Conservation (phyloP, 441 rosid genomes). For the Adansonia rubrostipa region DNA sequence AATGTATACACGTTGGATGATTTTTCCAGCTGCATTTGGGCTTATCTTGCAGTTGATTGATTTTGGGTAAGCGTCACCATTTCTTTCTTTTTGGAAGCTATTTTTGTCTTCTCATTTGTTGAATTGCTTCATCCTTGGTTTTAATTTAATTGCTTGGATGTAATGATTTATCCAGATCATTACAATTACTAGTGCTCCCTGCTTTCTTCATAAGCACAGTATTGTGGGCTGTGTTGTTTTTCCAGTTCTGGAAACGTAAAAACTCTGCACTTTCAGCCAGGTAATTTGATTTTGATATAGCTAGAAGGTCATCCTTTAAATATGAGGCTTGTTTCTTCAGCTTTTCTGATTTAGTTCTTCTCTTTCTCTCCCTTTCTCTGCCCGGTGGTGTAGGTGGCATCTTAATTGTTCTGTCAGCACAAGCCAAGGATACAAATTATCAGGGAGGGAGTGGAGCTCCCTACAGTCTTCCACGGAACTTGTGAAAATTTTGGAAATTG, state of each 20-base stretch:
- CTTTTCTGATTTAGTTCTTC: constrained; percentile 18
- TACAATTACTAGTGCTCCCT: constrained; percentile 79
- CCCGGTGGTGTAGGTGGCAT: constrained; percentile 63
- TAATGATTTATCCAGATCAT: constrained; percentile 49
- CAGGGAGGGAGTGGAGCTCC: constrained; percentile 64
- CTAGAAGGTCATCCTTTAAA: background rate
- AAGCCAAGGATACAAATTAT: constrained; percentile 58
- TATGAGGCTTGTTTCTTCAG: constrained; percentile 8
- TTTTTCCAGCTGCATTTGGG: constrained; percentile 79
- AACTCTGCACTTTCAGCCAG: constrained; percentile 77
- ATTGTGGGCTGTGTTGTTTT: constrained; percentile 87
- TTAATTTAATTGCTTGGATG: background rate
- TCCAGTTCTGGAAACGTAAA: constrained; percentile 97
- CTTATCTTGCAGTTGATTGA: constrained; percentile 65
- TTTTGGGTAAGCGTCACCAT: constrained; percentile 58
- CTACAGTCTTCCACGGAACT: constrained; percentile 56
- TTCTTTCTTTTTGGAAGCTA: constrained; percentile 21
- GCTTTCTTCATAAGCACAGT: constrained; percentile 67
- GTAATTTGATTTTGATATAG: constrained; percentile 37
- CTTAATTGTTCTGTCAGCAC: constrained; percentile 63
- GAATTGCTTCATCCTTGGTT: constrained; percentile 24
- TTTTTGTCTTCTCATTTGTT: constrained; percentile 24
- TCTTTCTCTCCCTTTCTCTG: constrained; percentile 21
- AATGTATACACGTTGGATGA: constrained; percentile 83
- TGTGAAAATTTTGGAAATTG: constrained; percentile 46